phyloP scores from a whole-genome alignment of 768 basidiomycete species.

The Gymnopilus dilepis region DNA sequence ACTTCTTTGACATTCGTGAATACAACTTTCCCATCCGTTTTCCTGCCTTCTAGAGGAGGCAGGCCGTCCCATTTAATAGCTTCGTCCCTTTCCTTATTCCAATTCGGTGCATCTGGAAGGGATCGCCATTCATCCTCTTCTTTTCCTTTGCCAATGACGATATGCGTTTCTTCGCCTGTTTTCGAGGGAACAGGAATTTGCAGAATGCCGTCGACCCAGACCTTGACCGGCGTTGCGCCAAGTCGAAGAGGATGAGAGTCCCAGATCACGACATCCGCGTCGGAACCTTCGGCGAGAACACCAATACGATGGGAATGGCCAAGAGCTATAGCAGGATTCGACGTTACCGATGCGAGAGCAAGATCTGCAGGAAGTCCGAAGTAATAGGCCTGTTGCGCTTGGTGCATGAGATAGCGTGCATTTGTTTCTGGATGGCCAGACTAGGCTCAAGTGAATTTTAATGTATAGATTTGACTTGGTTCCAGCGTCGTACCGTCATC shows the following conservation, averaged over 20 bases:
- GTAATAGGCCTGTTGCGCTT: conserved; percentile 75
- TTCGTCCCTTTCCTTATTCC: conserved; percentile 63
- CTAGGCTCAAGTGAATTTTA: conserved; percentile 34
- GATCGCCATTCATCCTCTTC: conserved; percentile 49
- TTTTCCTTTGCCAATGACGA: conserved; percentile 50
- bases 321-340: conserved; percentile 64
- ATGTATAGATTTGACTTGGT: background rate
- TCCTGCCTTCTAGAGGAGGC: conserved; percentile 58
- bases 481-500: conserved; percentile 70
- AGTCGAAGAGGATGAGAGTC: conserved; percentile 76
- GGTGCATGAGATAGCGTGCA: conserved; percentile 70
- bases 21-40: conserved; percentile 42
- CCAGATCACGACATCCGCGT: conserved; percentile 77
- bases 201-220: conserved; percentile 86
- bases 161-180: conserved; percentile 41
- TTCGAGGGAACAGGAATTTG: conserved; percentile 62
- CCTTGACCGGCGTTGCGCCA: conserved; percentile 74
- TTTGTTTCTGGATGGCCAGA: conserved; percentile 65
- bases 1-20: conserved; percentile 74
- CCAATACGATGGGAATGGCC: conserved; percentile 84
- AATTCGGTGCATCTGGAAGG: conserved; percentile 62
- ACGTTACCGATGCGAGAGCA: conserved; percentile 70
- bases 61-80: conserved; percentile 71
- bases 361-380: conserved; percentile 63
- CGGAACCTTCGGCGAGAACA: conserved; percentile 58